Evolutionary conservation across 2,329 filamentous ascomycete species (phyloP).

Genomic region (Geosmithia putterillii): DNA sequence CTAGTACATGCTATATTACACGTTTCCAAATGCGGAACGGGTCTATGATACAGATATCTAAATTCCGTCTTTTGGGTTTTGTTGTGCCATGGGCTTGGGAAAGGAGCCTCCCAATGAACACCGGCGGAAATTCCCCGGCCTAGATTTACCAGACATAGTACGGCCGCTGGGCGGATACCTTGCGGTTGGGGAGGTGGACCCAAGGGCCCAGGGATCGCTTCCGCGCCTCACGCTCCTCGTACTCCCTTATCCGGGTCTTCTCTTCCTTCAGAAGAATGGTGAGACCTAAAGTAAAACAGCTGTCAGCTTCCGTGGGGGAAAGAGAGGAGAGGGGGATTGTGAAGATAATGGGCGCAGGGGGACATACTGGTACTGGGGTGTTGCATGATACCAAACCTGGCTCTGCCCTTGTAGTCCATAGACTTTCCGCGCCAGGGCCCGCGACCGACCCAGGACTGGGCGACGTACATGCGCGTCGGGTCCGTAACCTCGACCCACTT

Average conservation of each 20-base stretch:
- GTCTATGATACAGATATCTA: conserved; percentile 2
- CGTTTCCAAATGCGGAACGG: neutral
- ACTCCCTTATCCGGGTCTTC: conserved; percentile 71
- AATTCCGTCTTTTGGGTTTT: neutral
- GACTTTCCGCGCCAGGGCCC: conserved; percentile 46
- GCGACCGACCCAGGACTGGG: conserved; percentile 84
- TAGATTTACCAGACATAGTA: conserved; percentile 78
- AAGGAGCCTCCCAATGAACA: too few relatives aligned
- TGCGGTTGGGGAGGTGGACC: conserved; percentile 79
- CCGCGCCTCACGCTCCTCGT: conserved; percentile 67
- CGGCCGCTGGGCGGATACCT: conserved; percentile 71
- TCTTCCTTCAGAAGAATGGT: conserved; percentile 86
- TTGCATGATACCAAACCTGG: conserved; percentile 53
- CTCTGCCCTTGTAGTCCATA: conserved; percentile 64
- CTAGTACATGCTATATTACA: conserved; percentile 1
- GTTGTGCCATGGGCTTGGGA: too few relatives aligned
- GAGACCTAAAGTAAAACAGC: conserved; percentile 46
- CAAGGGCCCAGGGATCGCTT: conserved; percentile 66
- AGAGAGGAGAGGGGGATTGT: neutral
- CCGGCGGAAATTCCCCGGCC: neutral
- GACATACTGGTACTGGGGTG: conserved; percentile 65
- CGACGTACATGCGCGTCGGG: conserved; percentile 75
- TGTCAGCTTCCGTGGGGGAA: conserved; percentile 7
- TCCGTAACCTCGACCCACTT: conserved; percentile 59
- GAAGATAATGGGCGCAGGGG: too few relatives aligned